A percentile compares a stretch with the other conserved stretches of the same genome.
phyloP scores from a whole-genome alignment of 2,329 filamentous ascomycete genomes.

The Sporothrix schenckii region DNA sequence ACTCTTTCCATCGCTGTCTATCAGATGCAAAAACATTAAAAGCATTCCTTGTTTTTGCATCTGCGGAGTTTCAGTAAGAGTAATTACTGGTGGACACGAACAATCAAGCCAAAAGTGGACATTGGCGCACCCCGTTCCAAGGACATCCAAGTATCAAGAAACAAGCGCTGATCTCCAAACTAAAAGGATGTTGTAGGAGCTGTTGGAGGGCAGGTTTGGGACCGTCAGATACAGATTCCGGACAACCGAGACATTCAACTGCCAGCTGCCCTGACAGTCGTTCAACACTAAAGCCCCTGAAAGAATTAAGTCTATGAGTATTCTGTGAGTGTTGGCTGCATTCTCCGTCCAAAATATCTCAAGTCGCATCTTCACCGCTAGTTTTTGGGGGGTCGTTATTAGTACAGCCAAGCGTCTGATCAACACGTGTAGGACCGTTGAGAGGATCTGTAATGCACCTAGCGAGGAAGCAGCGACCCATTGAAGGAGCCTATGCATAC shows the following conservation, averaged over 20 bases:
- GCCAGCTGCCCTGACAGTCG: neutral
- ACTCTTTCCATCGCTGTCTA: neutral
- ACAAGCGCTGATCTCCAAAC: constrained; percentile 11
- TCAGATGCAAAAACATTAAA: too few species aligned
- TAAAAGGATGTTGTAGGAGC: neutral
- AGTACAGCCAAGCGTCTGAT: constrained; percentile 3
- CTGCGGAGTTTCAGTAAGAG: neutral
- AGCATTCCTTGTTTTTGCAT: too few species aligned
- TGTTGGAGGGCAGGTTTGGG: neutral
- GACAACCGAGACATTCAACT: constrained; percentile 14
- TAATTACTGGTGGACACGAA: neutral
- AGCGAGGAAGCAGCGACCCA: neutral
- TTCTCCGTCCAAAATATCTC: neutral
- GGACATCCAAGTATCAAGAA: neutral
- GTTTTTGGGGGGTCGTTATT: neutral
- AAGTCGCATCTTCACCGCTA: constrained; percentile 14
- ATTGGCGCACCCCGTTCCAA: constrained; percentile 18
- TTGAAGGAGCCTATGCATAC: neutral
- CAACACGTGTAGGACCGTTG: neutral
- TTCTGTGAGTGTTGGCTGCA: neutral
- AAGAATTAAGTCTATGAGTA: neutral
- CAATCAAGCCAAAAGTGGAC: constrained; percentile 8
- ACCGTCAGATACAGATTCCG: neutral
- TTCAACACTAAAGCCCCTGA: neutral
- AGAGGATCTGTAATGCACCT: neutral